These are phyloP conservation scores for Otatea glauca DNA, from an alignment of 176 grass and related monocot genomes.

Conservation along the genomic window DNA sequence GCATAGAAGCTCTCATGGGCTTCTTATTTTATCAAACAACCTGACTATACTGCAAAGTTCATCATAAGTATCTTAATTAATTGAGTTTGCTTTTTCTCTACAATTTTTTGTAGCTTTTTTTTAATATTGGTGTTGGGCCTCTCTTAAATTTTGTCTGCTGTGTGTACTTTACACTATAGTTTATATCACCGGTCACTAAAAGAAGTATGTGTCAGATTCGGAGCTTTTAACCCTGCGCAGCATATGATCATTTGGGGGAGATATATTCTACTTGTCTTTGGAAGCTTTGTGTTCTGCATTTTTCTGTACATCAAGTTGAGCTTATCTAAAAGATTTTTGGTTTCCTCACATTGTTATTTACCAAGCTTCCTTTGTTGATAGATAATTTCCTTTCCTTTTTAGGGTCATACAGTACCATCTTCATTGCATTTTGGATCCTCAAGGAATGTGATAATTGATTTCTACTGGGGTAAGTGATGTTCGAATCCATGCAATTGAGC, in stretches of 20 bases:
- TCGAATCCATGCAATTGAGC: too few relatives aligned
- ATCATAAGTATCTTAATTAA: not conserved
- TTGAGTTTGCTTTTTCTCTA: not conserved
- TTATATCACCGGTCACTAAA: conserved; percentile 28
- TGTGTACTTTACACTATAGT: conserved; percentile 5
- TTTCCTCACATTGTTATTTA: too few relatives aligned
- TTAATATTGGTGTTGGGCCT: not conserved
- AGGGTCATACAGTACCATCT: too few relatives aligned
- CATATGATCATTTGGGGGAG: conserved; percentile 95
- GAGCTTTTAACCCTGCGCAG: conserved; percentile 83
- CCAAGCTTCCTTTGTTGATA: too few relatives aligned
- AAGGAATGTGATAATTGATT: too few relatives aligned
- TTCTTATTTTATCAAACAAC: too few relatives aligned
- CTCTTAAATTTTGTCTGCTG: not conserved
- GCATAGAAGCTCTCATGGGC: too few relatives aligned
- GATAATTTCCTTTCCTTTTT: too few relatives aligned
- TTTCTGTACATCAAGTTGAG: conserved; percentile 84
- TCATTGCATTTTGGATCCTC: too few relatives aligned
- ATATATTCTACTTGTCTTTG: conserved; percentile 88
- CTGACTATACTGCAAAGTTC: not conserved
- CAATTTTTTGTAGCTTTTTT: not conserved
- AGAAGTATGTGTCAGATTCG: conserved; percentile 59
- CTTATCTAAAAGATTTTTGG: too few relatives aligned
- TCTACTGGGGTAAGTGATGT: too few relatives aligned
- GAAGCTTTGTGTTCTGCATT: conserved; percentile 96